A percentile compares a stretch with the other conserved stretches of the same genome.
phyloP scores from a whole-genome alignment of 106 monocot species.

The Acanthochlamys bracteata region DNA sequence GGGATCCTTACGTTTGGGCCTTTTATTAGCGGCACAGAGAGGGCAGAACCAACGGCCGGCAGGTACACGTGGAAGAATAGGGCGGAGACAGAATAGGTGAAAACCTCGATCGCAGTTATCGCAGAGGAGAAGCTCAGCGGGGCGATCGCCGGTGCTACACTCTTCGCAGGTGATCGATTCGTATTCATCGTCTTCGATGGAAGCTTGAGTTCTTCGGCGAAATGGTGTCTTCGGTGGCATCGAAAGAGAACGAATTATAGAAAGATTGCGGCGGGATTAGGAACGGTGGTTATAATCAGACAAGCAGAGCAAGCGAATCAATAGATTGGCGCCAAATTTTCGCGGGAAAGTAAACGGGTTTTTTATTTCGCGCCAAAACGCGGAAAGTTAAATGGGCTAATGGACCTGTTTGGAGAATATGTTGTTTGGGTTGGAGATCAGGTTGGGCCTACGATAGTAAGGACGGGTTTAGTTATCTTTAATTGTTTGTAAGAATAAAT shows the following conservation, averaged over 20 bases:
- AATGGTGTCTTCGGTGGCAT: conserved; percentile 44
- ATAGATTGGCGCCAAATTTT: background rate
- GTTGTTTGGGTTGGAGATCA: no score
- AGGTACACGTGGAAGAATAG: conserved; percentile 74
- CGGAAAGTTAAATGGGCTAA: background rate
- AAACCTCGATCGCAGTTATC: conserved; percentile 68
- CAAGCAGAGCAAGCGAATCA: background rate
- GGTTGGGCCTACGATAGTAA: no score
- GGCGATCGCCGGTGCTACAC: conserved; percentile 60
- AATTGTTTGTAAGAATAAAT: no score
- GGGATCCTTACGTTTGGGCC: conserved; percentile 34
- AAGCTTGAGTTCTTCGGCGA: conserved; percentile 55
- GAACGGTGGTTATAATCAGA: background rate
- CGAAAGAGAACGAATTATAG: background rate
- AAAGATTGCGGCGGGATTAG: background rate
- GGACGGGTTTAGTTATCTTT: no score
- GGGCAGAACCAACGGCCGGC: conserved; percentile 73
- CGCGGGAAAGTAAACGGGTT: background rate
- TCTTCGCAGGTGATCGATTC: conserved; percentile 37
- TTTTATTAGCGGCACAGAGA: conserved; percentile 37
- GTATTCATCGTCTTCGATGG: background rate
- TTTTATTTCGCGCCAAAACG: background rate
- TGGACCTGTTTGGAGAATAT: background rate
- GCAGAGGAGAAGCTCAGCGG: conserved; percentile 78
- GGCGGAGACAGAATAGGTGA: conserved; percentile 95